phyloP scores from a whole-genome alignment of 2,329 filamentous ascomycete species.

The Metarhizium sp. region DNA sequence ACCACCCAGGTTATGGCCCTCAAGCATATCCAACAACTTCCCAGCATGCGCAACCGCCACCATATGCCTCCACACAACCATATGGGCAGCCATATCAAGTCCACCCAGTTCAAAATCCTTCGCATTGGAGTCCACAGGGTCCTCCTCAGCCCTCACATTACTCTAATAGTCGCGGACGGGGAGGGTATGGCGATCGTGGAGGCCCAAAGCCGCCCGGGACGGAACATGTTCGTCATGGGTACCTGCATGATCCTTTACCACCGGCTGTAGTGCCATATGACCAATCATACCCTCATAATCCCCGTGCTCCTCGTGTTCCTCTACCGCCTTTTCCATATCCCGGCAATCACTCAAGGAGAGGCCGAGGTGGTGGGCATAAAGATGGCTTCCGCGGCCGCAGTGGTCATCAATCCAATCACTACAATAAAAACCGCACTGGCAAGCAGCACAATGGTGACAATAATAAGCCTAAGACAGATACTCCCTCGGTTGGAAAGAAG shows the following conservation, averaged over 20 bases:
- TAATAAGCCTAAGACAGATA: constrained; percentile 23
- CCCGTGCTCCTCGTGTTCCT: constrained; percentile 27
- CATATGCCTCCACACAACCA: constrained; percentile 31
- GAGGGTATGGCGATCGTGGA: constrained; percentile 37
- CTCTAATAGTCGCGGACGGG: constrained; percentile 32
- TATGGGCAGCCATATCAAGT: constrained; percentile 27
- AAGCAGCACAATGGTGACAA: constrained; percentile 11
- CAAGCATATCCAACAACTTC: constrained; percentile 36
- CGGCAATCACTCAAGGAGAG: constrained; percentile 25
- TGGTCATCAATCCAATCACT: constrained; percentile 20
- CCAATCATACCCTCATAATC: constrained; percentile 31
- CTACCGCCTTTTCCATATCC: constrained; percentile 26
- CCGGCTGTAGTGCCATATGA: constrained; percentile 26
- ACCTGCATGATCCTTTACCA: constrained; percentile 22
- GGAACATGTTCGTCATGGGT: constrained; percentile 24
- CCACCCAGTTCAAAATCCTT: constrained; percentile 16
- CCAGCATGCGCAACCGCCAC: constrained; percentile 34
- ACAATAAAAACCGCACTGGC: constrained; percentile 17
- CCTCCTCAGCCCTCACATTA: constrained; percentile 26
- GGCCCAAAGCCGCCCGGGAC: constrained; percentile 22
- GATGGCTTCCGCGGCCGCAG: constrained; percentile 34
- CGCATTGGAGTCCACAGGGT: constrained; percentile 16
- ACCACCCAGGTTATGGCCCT: constrained; percentile 50
- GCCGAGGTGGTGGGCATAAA: constrained; percentile 23
- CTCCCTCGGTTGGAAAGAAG: constrained; percentile 46